A percentile compares a stretch with the other conserved stretches of the same genome.
These are phyloP conservation scores for Magnusiomyces clavatus DNA, from an alignment of 1,139 yeast species.

Conservation along the genomic window DNA sequence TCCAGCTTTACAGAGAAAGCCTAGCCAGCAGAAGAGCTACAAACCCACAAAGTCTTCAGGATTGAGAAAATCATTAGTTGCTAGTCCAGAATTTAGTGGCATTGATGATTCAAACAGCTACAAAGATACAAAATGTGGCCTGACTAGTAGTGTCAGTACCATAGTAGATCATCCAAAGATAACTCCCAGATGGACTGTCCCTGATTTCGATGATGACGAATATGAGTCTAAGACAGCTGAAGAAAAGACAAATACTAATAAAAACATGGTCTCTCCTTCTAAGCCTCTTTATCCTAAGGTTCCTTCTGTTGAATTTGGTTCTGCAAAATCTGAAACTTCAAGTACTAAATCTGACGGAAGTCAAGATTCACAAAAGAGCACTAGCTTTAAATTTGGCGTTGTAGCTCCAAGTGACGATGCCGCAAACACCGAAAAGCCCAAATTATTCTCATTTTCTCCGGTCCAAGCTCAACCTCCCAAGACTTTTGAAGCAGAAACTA, in stretches of 20 bases:
- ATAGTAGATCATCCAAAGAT: constrained; percentile 8
- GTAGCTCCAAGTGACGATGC: background rate
- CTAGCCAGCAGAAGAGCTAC: constrained; percentile 18
- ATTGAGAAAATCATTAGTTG: constrained; percentile 21
- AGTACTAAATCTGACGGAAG: background rate
- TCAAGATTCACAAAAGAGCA: background rate
- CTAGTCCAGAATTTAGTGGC: constrained; percentile 15
- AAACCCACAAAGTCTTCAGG: constrained; percentile 25
- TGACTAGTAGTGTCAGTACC: constrained; percentile 5
- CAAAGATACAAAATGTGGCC: background rate
- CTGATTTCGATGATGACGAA: constrained; percentile 11
- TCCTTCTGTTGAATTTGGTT: background rate
- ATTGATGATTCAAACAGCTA: too few species aligned
- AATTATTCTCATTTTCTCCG: background rate
- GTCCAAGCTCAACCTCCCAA: too few species aligned
- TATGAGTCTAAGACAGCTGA: constrained; percentile 7
- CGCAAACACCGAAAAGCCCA: background rate
- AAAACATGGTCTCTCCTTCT: constrained; percentile 13
- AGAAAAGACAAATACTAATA: background rate
- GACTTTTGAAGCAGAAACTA: background rate
- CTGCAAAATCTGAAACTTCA: background rate
- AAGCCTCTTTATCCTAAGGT: constrained; percentile 15
- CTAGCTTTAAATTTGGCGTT: background rate
- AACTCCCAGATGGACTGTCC: constrained; percentile 10
- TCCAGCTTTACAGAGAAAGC: constrained; percentile 11